These are phyloP conservation scores for Danielia oregonensis DNA, from an alignment of 805 yeast species.

Conservation along the genomic window DNA sequence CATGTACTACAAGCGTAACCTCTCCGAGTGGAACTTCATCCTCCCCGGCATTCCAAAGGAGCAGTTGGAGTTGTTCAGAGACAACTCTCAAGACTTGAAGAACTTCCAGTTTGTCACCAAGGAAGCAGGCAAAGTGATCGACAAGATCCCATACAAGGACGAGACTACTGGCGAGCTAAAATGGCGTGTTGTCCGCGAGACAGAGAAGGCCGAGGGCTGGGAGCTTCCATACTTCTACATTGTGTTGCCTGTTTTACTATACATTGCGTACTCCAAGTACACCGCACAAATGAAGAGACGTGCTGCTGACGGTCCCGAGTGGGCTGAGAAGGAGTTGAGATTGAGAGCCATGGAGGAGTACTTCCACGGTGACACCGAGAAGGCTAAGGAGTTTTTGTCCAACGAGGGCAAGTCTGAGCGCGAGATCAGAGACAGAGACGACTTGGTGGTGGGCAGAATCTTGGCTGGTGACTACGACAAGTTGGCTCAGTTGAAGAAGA, in stretches of 20 bases:
- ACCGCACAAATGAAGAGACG: constrained; percentile 40
- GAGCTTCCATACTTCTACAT: constrained; percentile 68
- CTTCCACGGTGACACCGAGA: constrained; percentile 48
- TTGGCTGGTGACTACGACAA: constrained; percentile 82
- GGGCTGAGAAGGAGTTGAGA: constrained; percentile 83
- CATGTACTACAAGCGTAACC: constrained; percentile 53
- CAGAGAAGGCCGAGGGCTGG: constrained; percentile 79
- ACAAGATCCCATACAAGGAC: constrained; percentile 81
- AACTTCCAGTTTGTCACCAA: constrained; percentile 51
- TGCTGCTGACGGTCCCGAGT: constrained; percentile 49
- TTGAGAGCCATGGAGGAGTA: constrained; percentile 68
- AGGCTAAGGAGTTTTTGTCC: constrained; percentile 52
- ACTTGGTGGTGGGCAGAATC: constrained; percentile 74
- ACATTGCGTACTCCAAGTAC: constrained; percentile 49
- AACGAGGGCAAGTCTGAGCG: constrained; percentile 49
- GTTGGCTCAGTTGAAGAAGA: constrained; percentile 54
- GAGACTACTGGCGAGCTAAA: constrained; percentile 72
- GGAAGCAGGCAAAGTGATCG: constrained; percentile 60
- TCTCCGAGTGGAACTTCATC: constrained; percentile 46
- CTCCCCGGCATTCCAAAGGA: constrained; percentile 47
- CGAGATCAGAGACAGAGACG: constrained; percentile 67
- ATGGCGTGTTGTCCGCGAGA: constrained; percentile 74
- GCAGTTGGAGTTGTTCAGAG: constrained; percentile 52
- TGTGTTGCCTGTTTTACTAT: constrained; percentile 65
- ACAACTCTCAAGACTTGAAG: constrained; percentile 59